Evolutionary conservation across 495 filamentous ascomycete genomes (phyloP), one percentile per base, ranked within the genome.

Genomic region (Xylaria longipes): DNA sequence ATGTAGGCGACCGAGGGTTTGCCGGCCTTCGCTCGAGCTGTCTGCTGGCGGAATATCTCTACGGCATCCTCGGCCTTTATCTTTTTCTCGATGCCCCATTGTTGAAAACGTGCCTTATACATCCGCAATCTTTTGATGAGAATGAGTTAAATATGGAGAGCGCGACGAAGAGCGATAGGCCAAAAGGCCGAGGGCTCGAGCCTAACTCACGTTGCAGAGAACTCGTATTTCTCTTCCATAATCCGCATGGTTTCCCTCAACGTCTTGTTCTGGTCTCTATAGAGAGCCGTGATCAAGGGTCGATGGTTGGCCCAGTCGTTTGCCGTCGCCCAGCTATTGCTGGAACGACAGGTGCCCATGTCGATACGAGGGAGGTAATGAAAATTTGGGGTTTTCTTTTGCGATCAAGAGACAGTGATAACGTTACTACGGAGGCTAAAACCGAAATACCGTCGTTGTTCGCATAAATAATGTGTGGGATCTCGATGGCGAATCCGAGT

Each of bases 31-130:
- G 79, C 78, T 12, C 82, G 79, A 33, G 79, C 74, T 7, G 64
- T 75, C 66, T 79, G 80, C 68, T 79, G 74, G 54, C 75, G 74
- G 22, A 81, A 71, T 71, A 82, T 81, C 72, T 79, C 73, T 43
- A 76, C 73, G 45, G 80, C 80, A 61, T 84, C 82, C 46, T 71
- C 66, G 9, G 76, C 79, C 70, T 82, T 84, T 62, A 81, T 80
- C 68, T 83, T 82, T 75, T 85, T 85, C 69, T 82, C 81, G 60
- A 82, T 77, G 7, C 78, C 75, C 83, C 83, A 85, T 73, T 82
- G 80, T 67, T 80, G 76, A 63, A 84, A 83, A 7, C 82, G 76
- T 5, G 79, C 80, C 41, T 83, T 81, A 74, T 83, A 85, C 83
- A 84, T 85, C 37, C 82, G 80, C 58, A 76, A 63, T 15, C 82